These are phyloP conservation scores for Eucalyptus caleyi DNA, from an alignment of 345 rosid genomes.

Conservation along the genomic window DNA sequence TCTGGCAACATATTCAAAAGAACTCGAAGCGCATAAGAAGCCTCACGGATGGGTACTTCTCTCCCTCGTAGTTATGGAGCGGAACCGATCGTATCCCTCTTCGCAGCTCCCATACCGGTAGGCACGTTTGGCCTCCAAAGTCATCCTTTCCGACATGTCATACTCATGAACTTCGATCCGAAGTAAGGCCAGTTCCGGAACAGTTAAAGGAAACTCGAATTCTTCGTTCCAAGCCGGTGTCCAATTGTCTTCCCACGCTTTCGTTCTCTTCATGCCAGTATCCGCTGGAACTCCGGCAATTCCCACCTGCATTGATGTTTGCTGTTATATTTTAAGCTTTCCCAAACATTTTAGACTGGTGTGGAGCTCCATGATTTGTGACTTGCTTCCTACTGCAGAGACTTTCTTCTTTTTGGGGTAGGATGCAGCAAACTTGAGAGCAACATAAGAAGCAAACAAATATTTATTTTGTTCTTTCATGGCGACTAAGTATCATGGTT, in stretches of 20 bases:
- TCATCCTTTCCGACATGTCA: slow-evolving; percentile 56
- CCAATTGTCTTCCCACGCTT: slow-evolving; percentile 62
- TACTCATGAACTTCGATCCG: slow-evolving; percentile 86
- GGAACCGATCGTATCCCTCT: slow-evolving; percentile 69
- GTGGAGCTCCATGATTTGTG: not conserved
- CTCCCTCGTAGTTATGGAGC: slow-evolving; percentile 32
- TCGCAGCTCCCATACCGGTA: slow-evolving; percentile 60
- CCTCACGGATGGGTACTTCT: slow-evolving; percentile 25
- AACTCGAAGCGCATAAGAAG: not conserved
- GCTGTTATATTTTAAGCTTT: not conserved
- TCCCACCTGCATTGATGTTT: slow-evolving; percentile 32
- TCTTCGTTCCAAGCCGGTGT: slow-evolving; percentile 69
- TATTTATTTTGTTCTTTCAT: not conserved
- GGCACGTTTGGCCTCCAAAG: slow-evolving; percentile 81
- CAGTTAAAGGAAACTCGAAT: slow-evolving; percentile 74
- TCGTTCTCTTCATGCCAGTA: slow-evolving; percentile 36
- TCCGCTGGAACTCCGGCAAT: slow-evolving; percentile 85
- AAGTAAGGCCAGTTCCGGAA: slow-evolving; percentile 77
- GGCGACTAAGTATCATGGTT: not conserved
- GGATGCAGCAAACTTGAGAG: not conserved
- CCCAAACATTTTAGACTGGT: not conserved
- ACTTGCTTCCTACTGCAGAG: not conserved
- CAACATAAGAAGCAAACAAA: not conserved
- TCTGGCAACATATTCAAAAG: not conserved
- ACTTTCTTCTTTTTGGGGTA: not conserved